Conservation (phyloP, 192 early-diverging fungal species). For the Phycomyces blakesleeanus region DNA sequence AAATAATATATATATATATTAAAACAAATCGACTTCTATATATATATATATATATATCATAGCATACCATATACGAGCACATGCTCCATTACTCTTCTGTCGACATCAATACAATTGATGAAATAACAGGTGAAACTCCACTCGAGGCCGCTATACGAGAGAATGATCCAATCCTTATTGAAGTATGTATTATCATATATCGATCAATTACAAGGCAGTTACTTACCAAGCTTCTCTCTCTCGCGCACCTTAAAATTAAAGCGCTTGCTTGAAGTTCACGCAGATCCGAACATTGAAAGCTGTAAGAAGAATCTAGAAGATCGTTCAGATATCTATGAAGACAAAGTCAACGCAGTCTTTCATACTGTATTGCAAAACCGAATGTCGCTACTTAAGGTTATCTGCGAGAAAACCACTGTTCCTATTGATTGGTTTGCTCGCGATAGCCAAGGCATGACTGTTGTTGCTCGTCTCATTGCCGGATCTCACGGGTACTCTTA, state of each 20-base stretch:
- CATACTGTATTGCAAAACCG: constrained; percentile 25
- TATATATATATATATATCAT: neutral
- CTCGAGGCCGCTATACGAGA: constrained; percentile 42
- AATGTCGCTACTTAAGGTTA: constrained; percentile 1
- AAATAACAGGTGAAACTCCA: constrained; percentile 31
- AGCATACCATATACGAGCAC: constrained; percentile 1
- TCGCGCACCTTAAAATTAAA: constrained; percentile 6
- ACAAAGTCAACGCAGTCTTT: constrained; percentile 38
- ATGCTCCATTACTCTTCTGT: constrained; percentile 16
- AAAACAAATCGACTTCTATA: no score
- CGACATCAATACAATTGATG: constrained; percentile 37
- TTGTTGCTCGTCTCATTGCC: constrained; percentile 5
- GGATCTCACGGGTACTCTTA: constrained; percentile 13
- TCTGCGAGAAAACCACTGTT: constrained; percentile 8
- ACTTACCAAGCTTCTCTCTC: neutral
- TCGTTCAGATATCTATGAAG: constrained; percentile 9
- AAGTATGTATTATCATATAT: constrained; percentile 17
- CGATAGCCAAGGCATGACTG: constrained; percentile 11
- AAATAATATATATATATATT: neutral
- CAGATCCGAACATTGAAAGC: constrained; percentile 37
- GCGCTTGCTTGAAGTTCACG: constrained; percentile 33
- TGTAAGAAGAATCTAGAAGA: neutral
- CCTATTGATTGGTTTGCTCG: constrained; percentile 16
- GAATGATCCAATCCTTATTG: constrained; percentile 23
- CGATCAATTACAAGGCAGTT: neutral